A percentile compares a stretch with the other conserved stretches of the same genome.
Evolutionary conservation across 495 filamentous ascomycete species (phyloP).

Genomic region (Aspergillus carlsbadensis): DNA sequence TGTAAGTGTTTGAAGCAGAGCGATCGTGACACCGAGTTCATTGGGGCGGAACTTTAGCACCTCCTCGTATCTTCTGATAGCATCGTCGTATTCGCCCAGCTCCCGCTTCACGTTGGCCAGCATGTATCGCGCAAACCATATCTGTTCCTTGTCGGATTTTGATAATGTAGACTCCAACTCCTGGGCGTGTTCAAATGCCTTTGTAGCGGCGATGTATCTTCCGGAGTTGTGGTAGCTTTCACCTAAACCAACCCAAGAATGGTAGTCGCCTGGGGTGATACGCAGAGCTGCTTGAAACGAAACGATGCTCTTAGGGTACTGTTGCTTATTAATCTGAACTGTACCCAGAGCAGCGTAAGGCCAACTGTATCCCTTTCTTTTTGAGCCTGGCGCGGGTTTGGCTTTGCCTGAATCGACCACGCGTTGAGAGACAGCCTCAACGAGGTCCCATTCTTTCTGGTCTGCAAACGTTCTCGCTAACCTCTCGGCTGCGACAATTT

Average conservation of each 20-base stretch:
- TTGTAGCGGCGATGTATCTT: slow-evolving; percentile 86
- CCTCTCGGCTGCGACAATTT: slow-evolving; percentile 84
- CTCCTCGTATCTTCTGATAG: slow-evolving; percentile 69
- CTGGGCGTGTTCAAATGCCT: slow-evolving; percentile 81
- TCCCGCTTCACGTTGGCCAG: slow-evolving; percentile 93
- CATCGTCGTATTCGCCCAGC: slow-evolving; percentile 81
- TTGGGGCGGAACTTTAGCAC: slow-evolving; percentile 63
- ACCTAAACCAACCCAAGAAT: slow-evolving; percentile 93
- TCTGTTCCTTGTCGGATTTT: slow-evolving; percentile 53
- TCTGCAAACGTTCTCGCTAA: slow-evolving; percentile 84
- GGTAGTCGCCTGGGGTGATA: slow-evolving; percentile 79
- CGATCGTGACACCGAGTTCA: slow-evolving; percentile 85
- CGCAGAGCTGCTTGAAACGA: slow-evolving; percentile 91
- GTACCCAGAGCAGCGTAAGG: slow-evolving; percentile 93
- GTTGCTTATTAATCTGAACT: slow-evolving; percentile 93
- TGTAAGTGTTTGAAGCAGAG: slow-evolving; percentile 80
- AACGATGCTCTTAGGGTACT: slow-evolving; percentile 80
- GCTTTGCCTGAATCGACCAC: slow-evolving; percentile 91
- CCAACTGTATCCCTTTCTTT: slow-evolving; percentile 90
- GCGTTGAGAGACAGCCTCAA: slow-evolving; percentile 86
- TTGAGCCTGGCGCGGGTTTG: slow-evolving; percentile 84
- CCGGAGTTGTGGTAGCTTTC: slow-evolving; percentile 96
- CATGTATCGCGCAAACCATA: slow-evolving; percentile 96
- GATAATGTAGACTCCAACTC: slow-evolving; percentile 53
- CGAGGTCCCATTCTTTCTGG: slow-evolving; percentile 91